phyloP scores from a whole-genome alignment of 495 filamentous ascomycete species.

The Lentithecium fluviatile region DNA sequence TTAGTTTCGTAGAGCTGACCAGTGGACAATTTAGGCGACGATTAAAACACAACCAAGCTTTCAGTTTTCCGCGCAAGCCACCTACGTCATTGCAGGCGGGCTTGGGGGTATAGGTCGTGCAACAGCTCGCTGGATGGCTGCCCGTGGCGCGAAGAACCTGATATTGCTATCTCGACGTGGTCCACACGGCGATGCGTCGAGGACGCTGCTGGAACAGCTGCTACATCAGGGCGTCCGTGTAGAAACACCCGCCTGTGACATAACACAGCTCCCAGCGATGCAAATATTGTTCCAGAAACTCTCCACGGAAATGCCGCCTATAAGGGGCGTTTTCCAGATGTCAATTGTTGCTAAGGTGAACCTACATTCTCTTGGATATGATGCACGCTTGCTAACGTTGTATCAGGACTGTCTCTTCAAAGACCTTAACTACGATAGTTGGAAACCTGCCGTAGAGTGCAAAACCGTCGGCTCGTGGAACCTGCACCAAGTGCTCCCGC shows the following conservation, averaged over 20 bases:
- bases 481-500: constrained; percentile 2
- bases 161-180: constrained; percentile 33
- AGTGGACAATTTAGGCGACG: neutral
- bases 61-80: neutral
- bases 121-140: constrained; percentile 38
- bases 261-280: neutral
- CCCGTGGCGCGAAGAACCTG: constrained; percentile 38
- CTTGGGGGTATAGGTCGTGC: constrained; percentile 41
- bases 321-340: neutral
- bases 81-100: constrained; percentile 46
- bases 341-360: neutral
- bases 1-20: neutral
- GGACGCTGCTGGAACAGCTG: neutral
- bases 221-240: neutral
- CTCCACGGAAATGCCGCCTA: neutral
- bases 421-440: constrained; percentile 4
- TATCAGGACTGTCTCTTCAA: constrained; percentile 8
- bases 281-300: neutral
- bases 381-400: too few species aligned
- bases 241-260: neutral
- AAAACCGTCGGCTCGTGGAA: constrained; percentile 17
- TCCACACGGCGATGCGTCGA: neutral
- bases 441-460: neutral
- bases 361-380: too few species aligned
- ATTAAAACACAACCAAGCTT: neutral